Conservation (phyloP, 106 monocot species). For the Phalaenopsis aphrodite region DNA sequence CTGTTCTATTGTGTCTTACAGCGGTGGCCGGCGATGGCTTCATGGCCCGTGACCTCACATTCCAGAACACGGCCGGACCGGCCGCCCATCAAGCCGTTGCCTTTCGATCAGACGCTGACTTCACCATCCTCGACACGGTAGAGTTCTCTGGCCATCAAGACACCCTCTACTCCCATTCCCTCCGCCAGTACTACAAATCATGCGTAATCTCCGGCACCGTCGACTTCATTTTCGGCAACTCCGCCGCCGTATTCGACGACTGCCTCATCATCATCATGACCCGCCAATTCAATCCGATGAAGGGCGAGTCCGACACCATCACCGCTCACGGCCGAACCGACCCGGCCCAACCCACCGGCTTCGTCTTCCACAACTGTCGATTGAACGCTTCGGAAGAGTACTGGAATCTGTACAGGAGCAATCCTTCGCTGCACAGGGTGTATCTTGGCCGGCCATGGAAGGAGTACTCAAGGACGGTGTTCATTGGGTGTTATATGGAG, state of each 20-base stretch:
- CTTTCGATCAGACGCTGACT: slow-evolving; percentile 55
- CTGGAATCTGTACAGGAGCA: slow-evolving; percentile 5
- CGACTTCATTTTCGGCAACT: slow-evolving; percentile 83
- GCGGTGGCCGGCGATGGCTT: slow-evolving; percentile 66
- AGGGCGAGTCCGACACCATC: slow-evolving; percentile 41
- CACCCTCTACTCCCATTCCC: slow-evolving; percentile 63
- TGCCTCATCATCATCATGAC: slow-evolving; percentile 34
- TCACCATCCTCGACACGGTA: slow-evolving; percentile 47
- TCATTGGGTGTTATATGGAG: slow-evolving; percentile 10
- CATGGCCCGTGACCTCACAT: slow-evolving; percentile 59
- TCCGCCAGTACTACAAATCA: slow-evolving; percentile 61
- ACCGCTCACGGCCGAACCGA: slow-evolving; percentile 24
- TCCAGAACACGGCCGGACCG: slow-evolving; percentile 79
- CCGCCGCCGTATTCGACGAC: slow-evolving; percentile 50
- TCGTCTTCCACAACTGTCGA: slow-evolving; percentile 16
- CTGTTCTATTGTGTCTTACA: neutral
- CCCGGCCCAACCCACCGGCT: slow-evolving; percentile 25
- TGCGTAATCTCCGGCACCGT: slow-evolving; percentile 72
- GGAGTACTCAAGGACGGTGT: slow-evolving; percentile 25
- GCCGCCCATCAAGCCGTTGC: slow-evolving; percentile 72
- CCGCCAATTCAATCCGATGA: slow-evolving; percentile 27
- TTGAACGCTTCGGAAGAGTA: slow-evolving; percentile 12
- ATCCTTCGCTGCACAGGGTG: slow-evolving; percentile 2
- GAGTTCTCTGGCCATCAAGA: slow-evolving; percentile 71
- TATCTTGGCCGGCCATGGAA: slow-evolving; percentile 28